These are phyloP conservation scores for Ustilaginoidea virens DNA, from an alignment of 2,329 filamentous ascomycete species.

Conservation along the genomic window DNA sequence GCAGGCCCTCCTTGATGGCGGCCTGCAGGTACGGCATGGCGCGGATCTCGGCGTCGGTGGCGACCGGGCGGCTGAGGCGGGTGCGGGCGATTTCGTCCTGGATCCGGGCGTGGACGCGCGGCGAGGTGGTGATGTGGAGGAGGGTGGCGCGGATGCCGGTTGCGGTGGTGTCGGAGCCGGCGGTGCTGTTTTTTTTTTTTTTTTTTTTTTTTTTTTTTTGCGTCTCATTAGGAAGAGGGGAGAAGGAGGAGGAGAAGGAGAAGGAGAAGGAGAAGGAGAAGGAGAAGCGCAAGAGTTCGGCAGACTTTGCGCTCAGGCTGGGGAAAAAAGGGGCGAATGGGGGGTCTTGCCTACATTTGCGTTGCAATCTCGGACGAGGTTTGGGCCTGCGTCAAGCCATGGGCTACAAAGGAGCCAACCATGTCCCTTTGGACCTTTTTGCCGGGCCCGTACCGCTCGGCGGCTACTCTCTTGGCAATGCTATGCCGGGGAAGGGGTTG, in stretches of 20 bases:
- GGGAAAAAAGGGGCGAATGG: not conserved
- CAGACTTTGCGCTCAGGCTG: no score
- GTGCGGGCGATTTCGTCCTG: conserved; percentile 13
- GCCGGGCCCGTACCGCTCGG: conserved; percentile 27
- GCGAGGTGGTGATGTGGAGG: conserved; percentile 35
- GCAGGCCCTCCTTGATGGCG: conserved; percentile 31
- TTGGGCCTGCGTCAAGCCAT: conserved; percentile 21
- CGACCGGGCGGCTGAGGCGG: conserved; percentile 8
- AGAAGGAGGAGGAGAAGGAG: no score
- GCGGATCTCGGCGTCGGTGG: conserved; percentile 18
- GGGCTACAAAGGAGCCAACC: conserved; percentile 27
- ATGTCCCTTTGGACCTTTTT: conserved; percentile 32
- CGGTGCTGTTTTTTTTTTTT: conserved; percentile 22
- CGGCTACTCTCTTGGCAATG: conserved; percentile 28
- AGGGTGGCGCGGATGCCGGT: conserved; percentile 36
- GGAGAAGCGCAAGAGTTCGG: no score
- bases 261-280: no score
- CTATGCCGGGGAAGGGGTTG: conserved; percentile 4
- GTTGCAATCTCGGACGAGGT: conserved; percentile 28
- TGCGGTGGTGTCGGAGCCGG: conserved; percentile 43
- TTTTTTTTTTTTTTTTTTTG: no score
- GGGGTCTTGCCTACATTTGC: conserved; percentile 14
- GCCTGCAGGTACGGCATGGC: conserved; percentile 29
- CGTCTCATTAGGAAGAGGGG: no score
- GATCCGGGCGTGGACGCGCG: conserved; percentile 28